Percentiles rank a stretch among this genome's conserved stretches.
These are phyloP conservation scores for Kazachstania psychrophila DNA, from an alignment of 805 yeast genomes.

Conservation along the genomic window DNA sequence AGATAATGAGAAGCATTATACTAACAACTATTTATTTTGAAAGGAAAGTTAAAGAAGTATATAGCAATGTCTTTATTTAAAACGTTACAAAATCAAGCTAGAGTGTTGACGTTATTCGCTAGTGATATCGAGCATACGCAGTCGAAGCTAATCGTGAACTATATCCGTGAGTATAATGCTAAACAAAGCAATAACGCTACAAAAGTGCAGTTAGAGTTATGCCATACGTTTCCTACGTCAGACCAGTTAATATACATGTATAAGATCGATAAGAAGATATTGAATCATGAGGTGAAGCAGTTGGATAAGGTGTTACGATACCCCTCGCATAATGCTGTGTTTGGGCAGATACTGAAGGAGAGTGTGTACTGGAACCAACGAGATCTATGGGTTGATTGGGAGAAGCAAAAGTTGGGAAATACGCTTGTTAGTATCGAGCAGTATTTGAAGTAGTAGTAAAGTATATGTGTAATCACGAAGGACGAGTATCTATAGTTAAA, in stretches of 20 bases:
- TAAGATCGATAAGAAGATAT: slow-evolving; percentile 8
- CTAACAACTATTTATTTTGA: too few species aligned
- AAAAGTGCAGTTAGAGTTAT: slow-evolving; percentile 18
- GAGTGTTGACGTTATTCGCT: slow-evolving; percentile 38
- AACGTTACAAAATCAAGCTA: slow-evolving; percentile 37
- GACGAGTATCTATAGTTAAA: too few species aligned
- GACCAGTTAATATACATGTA: slow-evolving; percentile 26
- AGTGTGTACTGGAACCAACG: slow-evolving; percentile 20
- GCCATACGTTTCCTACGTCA: slow-evolving; percentile 21
- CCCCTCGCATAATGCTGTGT: slow-evolving; percentile 12
- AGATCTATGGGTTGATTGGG: slow-evolving; percentile 31
- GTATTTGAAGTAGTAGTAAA: not conserved
- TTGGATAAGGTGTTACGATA: slow-evolving; percentile 10
- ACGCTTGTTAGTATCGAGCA: slow-evolving; percentile 4
- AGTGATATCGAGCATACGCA: slow-evolving; percentile 13
- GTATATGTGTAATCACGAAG: too few species aligned
- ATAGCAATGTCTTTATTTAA: slow-evolving; percentile 42
- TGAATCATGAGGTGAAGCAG: slow-evolving; percentile 14
- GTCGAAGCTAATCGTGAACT: slow-evolving; percentile 7
- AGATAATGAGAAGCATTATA: not conserved
- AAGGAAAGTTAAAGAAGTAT: too few species aligned
- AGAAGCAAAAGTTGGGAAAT: slow-evolving; percentile 22
- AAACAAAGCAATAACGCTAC: slow-evolving; percentile 7
- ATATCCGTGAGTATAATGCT: slow-evolving; percentile 8
- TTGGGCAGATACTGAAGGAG: slow-evolving; percentile 17